These are phyloP conservation scores for Verticillium zaregamsianum DNA, from an alignment of 2,329 filamentous ascomycete species.

Conservation along the genomic window DNA sequence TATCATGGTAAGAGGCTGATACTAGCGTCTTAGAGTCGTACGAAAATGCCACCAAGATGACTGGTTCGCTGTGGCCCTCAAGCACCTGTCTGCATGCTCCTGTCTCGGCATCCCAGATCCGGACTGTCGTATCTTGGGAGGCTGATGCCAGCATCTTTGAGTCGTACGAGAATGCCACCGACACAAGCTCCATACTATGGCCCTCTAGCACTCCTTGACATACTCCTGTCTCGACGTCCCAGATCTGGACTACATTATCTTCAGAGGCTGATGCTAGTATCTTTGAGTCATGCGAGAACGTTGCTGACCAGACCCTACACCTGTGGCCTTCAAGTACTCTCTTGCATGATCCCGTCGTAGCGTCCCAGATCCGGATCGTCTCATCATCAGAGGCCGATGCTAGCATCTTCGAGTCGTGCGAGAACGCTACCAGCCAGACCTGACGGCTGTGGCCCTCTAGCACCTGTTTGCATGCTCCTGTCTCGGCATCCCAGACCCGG, in stretches of 20 bases:
- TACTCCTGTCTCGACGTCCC: conserved; percentile 6
- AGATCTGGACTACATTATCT: conserved; percentile 10
- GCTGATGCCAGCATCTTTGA: conserved; percentile 11
- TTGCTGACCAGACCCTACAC: conserved; percentile 2
- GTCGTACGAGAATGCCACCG: conserved; percentile 15
- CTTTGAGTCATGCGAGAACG: conserved; percentile 14
- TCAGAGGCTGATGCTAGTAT: conserved; percentile 10
- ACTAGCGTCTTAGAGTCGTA: background rate
- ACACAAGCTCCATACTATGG: conserved; percentile 6
- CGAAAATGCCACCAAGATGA: conserved; percentile 4
- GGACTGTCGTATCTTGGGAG: conserved; percentile 8
- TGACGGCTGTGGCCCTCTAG: conserved; percentile 12
- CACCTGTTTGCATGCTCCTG: conserved; percentile 6
- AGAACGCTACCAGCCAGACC: conserved; percentile 10
- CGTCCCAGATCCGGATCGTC: conserved; percentile 13
- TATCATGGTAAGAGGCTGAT: conserved; percentile 3
- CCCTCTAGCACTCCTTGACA: conserved; percentile 14
- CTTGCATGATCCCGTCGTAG: conserved; percentile 2
- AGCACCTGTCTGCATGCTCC: background rate
- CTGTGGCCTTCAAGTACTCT: conserved; percentile 15
- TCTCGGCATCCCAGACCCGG: background rate
- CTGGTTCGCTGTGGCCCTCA: background rate
- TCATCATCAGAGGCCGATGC: conserved; percentile 10
- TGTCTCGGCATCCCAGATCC: conserved; percentile 11
- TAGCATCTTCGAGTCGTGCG: conserved; percentile 11